Conservation (phyloP, 2,329 filamentous ascomycete genomes). For the Cylindrodendrum hubeiense region DNA sequence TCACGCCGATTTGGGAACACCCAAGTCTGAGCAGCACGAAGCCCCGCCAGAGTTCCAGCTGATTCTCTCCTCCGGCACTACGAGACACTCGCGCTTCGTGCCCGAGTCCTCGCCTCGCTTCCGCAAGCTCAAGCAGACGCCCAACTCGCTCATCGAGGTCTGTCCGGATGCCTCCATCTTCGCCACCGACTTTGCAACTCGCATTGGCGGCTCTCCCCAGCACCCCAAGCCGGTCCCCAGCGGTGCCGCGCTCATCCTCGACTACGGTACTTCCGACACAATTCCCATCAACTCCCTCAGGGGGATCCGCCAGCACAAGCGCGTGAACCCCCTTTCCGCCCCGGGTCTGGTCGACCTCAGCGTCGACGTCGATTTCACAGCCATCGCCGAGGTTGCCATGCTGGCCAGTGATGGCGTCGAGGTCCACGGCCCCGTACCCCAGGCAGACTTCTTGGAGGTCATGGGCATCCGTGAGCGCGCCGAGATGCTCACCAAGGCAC, state of each 20-base stretch:
- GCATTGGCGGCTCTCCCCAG: constrained; percentile 78
- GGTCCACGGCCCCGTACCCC: constrained; percentile 91
- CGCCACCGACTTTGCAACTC: constrained; percentile 82
- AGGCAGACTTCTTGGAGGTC: constrained; percentile 80
- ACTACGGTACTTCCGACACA: constrained; percentile 85
- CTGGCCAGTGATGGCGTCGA: constrained; percentile 84
- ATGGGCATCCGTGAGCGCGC: constrained; percentile 90
- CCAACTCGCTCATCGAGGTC: constrained; percentile 85
- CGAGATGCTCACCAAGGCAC: constrained; percentile 70
- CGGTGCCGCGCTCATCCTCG: constrained; percentile 93
- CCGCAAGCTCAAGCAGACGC: constrained; percentile 75
- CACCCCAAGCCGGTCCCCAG: constrained; percentile 72
- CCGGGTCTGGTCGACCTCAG: constrained; percentile 90
- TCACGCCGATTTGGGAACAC: constrained; percentile 65
- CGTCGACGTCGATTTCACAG: constrained; percentile 93
- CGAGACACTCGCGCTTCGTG: constrained; percentile 86
- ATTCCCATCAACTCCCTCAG: constrained; percentile 92
- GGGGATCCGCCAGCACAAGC: constrained; percentile 83
- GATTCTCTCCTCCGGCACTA: constrained; percentile 79
- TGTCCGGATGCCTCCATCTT: constrained; percentile 89
- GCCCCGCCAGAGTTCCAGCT: constrained; percentile 87
- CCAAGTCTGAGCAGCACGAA: constrained; percentile 63
- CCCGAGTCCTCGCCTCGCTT: constrained; percentile 87
- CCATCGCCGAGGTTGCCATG: constrained; percentile 84
- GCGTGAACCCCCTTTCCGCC: constrained; percentile 81